A percentile compares a stretch with the other conserved stretches of the same genome.
Conservation (phyloP, 306 rosid species). For the Rosa rugosa region DNA sequence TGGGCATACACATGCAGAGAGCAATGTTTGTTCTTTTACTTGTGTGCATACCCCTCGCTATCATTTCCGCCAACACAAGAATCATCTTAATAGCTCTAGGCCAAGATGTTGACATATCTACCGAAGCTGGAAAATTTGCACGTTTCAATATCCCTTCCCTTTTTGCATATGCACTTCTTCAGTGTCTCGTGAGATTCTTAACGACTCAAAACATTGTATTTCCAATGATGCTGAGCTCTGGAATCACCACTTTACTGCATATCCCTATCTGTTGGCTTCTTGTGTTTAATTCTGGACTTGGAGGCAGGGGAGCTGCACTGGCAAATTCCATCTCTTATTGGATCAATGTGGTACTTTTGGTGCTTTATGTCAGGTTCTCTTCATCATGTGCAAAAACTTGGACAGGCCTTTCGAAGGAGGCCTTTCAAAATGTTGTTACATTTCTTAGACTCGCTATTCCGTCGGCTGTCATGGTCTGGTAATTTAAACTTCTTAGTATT, state of each 20-base stretch:
- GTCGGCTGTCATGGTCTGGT: constrained; percentile 65
- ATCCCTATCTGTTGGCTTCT: constrained; percentile 52
- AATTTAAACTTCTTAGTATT: not conserved
- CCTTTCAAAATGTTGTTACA: constrained; percentile 41
- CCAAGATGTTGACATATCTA: constrained; percentile 54
- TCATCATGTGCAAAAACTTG: constrained; percentile 57
- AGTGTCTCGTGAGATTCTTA: constrained; percentile 58
- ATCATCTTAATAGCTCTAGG: constrained; percentile 42
- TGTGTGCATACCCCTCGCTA: constrained; percentile 43
- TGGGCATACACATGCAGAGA: constrained; percentile 67
- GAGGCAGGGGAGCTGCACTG: constrained; percentile 61
- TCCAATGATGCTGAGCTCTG: constrained; percentile 63
- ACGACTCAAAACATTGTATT: constrained; percentile 69
- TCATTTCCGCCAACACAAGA: constrained; percentile 50
- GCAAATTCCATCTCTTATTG: constrained; percentile 60
- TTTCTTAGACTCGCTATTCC: constrained; percentile 63
- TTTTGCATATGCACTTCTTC: constrained; percentile 51
- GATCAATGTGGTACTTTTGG: constrained; percentile 46
- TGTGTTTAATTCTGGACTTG: constrained; percentile 55
- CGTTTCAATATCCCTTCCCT: constrained; percentile 61
- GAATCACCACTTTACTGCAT: constrained; percentile 42
- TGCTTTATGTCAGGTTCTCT: constrained; percentile 51
- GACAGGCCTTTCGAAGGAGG: constrained; percentile 62
- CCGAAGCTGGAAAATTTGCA: constrained; percentile 54
- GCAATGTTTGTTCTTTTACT: constrained; percentile 47